Conservation (phyloP, 2,329 filamentous ascomycete species). For the Ceratocystis papillata region DNA sequence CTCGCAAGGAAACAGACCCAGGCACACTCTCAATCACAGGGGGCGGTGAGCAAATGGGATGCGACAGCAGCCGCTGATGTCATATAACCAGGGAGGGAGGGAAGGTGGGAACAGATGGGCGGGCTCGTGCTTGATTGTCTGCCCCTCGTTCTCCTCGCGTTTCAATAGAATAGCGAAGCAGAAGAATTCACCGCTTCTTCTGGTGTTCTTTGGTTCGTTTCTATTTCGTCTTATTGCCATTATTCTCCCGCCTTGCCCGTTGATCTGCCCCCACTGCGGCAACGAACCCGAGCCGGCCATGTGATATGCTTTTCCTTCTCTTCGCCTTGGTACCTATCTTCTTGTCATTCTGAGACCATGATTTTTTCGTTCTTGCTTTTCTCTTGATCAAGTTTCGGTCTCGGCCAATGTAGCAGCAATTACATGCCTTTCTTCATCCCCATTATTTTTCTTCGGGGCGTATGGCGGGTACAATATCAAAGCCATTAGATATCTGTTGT, state of each 20-base stretch:
- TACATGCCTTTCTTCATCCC: too few relatives aligned
- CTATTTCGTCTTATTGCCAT: background rate
- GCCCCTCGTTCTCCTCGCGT: background rate
- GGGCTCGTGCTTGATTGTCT: background rate
- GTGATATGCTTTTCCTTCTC: background rate
- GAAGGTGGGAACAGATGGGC: background rate
- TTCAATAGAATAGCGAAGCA: background rate
- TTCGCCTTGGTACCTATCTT: too few relatives aligned
- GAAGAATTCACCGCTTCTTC: constrained; percentile 5
- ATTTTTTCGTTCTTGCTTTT: background rate
- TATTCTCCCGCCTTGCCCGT: background rate
- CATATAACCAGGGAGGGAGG: background rate
- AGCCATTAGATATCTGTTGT: background rate
- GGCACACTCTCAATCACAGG: background rate
- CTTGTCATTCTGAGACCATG: background rate
- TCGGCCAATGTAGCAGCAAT: background rate
- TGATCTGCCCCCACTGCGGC: background rate
- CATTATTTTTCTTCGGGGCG: background rate
- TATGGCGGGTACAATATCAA: background rate
- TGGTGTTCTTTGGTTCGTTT: background rate
- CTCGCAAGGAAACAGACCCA: background rate
- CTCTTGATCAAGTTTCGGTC: background rate
- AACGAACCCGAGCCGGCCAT: background rate
- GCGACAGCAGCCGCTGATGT: background rate
- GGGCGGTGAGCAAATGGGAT: constrained; percentile 6